Percentiles rank a stretch among this genome's conserved stretches.
Conservation (phyloP, 331 rosid genomes). For the Pyracantha coccinea region DNA sequence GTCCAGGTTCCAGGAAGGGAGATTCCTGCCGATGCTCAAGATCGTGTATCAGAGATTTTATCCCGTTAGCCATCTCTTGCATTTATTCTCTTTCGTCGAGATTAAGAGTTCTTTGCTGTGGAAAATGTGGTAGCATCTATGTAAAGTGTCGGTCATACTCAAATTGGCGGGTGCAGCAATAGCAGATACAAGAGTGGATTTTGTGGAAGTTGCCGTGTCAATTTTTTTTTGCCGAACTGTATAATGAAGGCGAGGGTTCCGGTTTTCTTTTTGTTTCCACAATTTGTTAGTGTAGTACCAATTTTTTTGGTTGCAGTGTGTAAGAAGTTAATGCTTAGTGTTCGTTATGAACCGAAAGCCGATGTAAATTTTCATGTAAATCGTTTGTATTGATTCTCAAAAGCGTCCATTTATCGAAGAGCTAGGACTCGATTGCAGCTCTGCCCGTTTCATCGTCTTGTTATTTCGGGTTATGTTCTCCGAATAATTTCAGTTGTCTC, state of each 20-base stretch:
- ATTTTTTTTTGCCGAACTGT: not conserved
- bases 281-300: conserved; percentile 15
- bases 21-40: conserved; percentile 73
- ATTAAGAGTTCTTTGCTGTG: not conserved
- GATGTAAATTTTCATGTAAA: conserved; percentile 18
- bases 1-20: conserved; percentile 96
- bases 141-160: not conserved
- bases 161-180: not conserved
- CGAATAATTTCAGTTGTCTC: no score
- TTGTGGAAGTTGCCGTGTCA: conserved; percentile 4
- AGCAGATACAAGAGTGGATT: not conserved
- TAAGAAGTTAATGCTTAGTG: not conserved
- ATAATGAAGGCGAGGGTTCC: not conserved
- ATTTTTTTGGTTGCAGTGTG: not conserved
- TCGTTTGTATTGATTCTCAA: not conserved
- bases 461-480: no score
- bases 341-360: not conserved
- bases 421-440: not conserved
- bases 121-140: not conserved
- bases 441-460: not conserved
- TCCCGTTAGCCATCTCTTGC: conserved; percentile 30
- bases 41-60: conserved; percentile 60
- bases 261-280: not conserved
- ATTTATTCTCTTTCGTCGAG: not conserved
- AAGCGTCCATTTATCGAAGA: not conserved